phyloP scores from a whole-genome alignment of 129 eudicot species.

The Gnaphalium uliginosum region DNA sequence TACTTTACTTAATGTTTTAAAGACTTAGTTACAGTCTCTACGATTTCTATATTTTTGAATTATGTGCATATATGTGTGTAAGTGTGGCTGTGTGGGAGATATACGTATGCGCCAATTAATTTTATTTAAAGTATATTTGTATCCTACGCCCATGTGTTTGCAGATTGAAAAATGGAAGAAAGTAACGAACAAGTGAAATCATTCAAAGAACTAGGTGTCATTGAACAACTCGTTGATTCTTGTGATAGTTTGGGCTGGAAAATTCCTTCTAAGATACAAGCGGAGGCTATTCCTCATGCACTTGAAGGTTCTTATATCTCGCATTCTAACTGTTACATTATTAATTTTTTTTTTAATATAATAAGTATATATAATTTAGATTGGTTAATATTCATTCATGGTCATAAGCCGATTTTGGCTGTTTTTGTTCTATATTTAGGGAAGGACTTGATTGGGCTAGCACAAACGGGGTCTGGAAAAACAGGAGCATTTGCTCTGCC shows the following conservation, averaged over 20 bases:
- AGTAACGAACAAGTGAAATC: slow-evolving; percentile 38
- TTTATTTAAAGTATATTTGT: no score
- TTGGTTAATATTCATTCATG: no score
- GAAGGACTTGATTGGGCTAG: slow-evolving; percentile 84
- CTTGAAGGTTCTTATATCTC: slow-evolving; percentile 45
- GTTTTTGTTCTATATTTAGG: slow-evolving; percentile 32
- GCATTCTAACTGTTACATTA: no score
- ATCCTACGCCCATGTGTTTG: neutral
- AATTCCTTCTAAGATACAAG: slow-evolving; percentile 72
- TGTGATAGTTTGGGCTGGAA: slow-evolving; percentile 80
- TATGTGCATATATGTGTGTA: no score
- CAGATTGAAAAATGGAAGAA: slow-evolving; percentile 43
- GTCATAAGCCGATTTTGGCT: no score
- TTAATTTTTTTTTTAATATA: no score
- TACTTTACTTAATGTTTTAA: no score
- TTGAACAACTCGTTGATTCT: slow-evolving; percentile 56
- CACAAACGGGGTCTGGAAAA: slow-evolving; percentile 96
- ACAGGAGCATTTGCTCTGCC: slow-evolving; percentile 96
- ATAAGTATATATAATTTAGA: no score
- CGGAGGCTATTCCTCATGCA: slow-evolving; percentile 76
- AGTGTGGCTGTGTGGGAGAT: no score
- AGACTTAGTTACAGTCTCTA: no score
- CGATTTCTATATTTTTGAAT: no score
- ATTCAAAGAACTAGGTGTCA: slow-evolving; percentile 68
- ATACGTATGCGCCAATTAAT: no score